Percentiles rank a stretch among this genome's conserved stretches.
Evolutionary conservation across 2,329 filamentous ascomycete species (phyloP).

Genomic region (Hawksworthiomyces lignivorus): DNA sequence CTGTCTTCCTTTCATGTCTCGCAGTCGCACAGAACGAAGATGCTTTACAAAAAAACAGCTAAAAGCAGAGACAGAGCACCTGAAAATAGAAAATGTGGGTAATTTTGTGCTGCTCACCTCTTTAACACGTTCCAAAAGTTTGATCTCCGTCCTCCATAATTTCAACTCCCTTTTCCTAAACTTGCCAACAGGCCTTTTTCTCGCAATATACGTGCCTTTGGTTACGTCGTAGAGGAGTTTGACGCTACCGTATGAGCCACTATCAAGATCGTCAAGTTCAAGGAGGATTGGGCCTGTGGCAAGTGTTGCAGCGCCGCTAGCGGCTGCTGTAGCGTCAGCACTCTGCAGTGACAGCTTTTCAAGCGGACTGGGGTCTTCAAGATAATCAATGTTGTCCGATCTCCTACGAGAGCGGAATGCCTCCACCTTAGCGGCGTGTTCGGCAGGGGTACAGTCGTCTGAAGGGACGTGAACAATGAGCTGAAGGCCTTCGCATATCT

Average conservation of each 20-base stretch:
- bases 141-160: neutral
- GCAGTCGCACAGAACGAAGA: no score
- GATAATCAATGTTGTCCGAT: neutral
- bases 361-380: neutral
- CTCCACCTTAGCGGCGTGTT: neutral
- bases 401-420: neutral
- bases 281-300: neutral
- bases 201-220: neutral
- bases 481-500: neutral
- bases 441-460: neutral
- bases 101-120: no score
- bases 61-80: no score
- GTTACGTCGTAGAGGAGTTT: conserved; percentile 1
- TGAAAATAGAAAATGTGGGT: no score
- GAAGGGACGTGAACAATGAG: neutral
- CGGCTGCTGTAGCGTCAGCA: neutral
- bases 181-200: neutral
- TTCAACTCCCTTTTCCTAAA: no score
- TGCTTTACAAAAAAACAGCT: no score
- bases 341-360: no score
- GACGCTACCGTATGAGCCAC: neutral
- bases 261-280: neutral
- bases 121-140: neutral
- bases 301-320: neutral
- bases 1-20: no score